Base-by-base conservation (phyloP, 768 basidiomycete genomes). In the Kwoniella pini region DNA sequence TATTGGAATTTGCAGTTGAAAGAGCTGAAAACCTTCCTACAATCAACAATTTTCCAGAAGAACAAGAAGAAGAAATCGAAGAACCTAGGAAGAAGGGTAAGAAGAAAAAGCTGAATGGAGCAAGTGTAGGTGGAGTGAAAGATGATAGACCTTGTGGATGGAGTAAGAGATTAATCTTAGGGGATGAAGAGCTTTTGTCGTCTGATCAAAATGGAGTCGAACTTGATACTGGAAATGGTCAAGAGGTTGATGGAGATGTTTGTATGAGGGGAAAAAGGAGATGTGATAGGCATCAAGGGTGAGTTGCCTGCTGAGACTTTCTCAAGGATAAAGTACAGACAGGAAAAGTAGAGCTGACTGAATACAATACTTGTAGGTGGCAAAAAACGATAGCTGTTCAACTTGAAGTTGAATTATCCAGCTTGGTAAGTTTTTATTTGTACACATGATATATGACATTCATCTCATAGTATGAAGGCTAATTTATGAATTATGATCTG, bases 251-350 rank as follows among this genome's bases (percentile, higher is more conserved):
- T 17, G 38, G 28, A 9, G 33, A 53, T n/a, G 24, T 45, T 7
- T 71, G 69, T 27, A 43, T 62, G 58, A 57, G 45, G 17, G 60
- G 48, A 1, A 57, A 54, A 40, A 55, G 65, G 43, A 43, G 60
- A 42, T 73, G 71, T 50, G 71, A 73, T 58, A 43, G 71, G 12
- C 72, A 71, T 65, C 57, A 67, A 51, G 67, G 69, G 60, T 64
- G 30, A 54, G 66, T 60, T 5, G 33, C 19, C 43, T n/a, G n/a
- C n/a, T n/a, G n/a, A n/a, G n/a, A n/a, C n/a, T n/a, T n/a, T n/a
- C n/a, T n/a, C n/a, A n/a, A n/a, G n/a, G n/a, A n/a, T n/a, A n/a
- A n/a, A n/a, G n/a, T n/a, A n/a, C n/a, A n/a, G n/a, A n/a, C n/a
- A n/a, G n/a, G n/a, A n/a, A n/a, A 38, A 52, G 28, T 9, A n/a